phyloP scores from a whole-genome alignment of 441 rosid species.

The Brassica balearica region DNA sequence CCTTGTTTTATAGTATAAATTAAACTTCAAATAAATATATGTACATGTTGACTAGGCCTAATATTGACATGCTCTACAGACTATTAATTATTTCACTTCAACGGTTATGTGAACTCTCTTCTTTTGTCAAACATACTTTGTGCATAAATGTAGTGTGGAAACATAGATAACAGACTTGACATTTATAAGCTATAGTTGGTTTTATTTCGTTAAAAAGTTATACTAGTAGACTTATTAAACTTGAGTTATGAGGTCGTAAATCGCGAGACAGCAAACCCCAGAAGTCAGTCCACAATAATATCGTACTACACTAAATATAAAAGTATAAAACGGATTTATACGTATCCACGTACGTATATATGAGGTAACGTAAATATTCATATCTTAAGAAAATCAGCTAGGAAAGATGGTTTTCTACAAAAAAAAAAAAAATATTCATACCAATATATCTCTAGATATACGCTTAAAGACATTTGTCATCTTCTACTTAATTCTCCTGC shows the following conservation, averaged over 20 bases:
- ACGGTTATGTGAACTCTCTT: background rate
- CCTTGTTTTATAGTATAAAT: background rate
- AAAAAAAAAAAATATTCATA: background rate
- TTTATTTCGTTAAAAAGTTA: background rate
- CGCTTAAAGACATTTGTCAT: constrained; percentile 19
- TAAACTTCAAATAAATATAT: background rate
- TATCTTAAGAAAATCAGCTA: no score
- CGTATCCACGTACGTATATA: no score
- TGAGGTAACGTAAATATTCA: no score
- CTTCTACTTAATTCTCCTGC: constrained; percentile 24
- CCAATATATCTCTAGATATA: background rate
- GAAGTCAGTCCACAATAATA: no score
- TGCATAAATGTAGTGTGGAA: background rate
- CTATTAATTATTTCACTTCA: background rate
- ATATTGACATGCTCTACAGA: background rate
- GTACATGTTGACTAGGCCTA: background rate
- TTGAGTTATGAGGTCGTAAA: constrained; percentile 26
- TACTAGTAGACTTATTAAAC: constrained; percentile 16
- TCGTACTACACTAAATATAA: no score
- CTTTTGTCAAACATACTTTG: background rate
- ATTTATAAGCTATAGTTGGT: constrained; percentile 5
- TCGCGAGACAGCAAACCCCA: background rate
- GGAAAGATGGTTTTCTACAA: no score
- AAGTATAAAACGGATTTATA: no score
- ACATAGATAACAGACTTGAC: constrained; percentile 15